These are phyloP conservation scores for Dactylorhiza incarnata DNA, from an alignment of 106 monocot species.

Conservation along the genomic window DNA sequence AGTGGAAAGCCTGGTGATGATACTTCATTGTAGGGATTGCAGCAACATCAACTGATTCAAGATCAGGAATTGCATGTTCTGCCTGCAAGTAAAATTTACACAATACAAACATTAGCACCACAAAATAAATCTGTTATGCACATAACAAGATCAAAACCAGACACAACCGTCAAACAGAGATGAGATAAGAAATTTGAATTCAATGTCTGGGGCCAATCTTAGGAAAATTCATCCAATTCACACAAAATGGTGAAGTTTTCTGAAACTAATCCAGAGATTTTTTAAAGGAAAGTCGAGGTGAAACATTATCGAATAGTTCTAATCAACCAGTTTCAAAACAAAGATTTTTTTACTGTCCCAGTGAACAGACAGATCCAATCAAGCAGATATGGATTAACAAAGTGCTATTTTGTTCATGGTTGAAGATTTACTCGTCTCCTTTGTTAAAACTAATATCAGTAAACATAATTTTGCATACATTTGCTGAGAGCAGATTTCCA, in stretches of 20 bases:
- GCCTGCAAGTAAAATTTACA: constrained; percentile 20
- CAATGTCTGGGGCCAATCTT: neutral
- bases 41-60: constrained; percentile 47
- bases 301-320: neutral
- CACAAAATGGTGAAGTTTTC: neutral
- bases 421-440: neutral
- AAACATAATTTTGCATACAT: neutral
- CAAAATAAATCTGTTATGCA: neutral
- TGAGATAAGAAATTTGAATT: neutral
- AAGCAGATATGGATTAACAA: neutral
- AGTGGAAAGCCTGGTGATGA: constrained; percentile 29
- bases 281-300: neutral
- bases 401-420: neutral
- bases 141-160: neutral
- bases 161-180: neutral
- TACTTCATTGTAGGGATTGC: constrained; percentile 54
- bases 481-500: neutral
- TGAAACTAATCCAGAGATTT: neutral
- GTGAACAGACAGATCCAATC: neutral
- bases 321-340: neutral
- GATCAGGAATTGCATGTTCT: constrained; percentile 24
- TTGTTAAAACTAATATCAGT: neutral
- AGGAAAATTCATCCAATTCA: neutral
- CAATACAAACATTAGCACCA: neutral
- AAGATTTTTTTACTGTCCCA: neutral